Evolutionary conservation across 2,329 filamentous ascomycete genomes (phyloP), one percentile per base, ranked within the genome.

Genomic region (Aureobasidium pullulans): DNA sequence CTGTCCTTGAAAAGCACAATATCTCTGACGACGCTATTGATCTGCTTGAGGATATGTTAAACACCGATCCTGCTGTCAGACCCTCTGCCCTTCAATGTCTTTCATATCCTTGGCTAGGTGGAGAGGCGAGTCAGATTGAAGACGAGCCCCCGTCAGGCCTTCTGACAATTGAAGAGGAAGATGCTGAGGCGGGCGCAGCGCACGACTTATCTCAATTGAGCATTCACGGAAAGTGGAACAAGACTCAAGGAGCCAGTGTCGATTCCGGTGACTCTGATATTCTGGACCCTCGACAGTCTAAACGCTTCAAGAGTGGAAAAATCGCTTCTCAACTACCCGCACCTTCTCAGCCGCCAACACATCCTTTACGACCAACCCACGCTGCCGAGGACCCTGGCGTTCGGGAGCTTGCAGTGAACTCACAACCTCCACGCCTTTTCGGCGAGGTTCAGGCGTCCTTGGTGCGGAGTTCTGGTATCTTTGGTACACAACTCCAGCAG

Each of bases 41-140:
- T 64, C 89, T 96, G 65, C 76, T 97, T 34, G 75, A 77, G 15
- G 77, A 79, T n/a, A 94, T 96, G 83, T 83, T 97, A 4, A 85
- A 90, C 64, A 84, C 84, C n/a, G 84, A 91, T 52, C 90, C 93
- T 1, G 82, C 87, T 59, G 74, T 82, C n/a, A 84, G 93, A 60
- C 89, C 90, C 0, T 89, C 86, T 0, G 85, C 94, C 46, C 71
- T 76, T 5, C 81, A 88, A 53, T 86, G 96, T 57, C 80, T 89
- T 60, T 73, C 75, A 11, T 88, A 94, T 70, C 76, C 81, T 1
- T 97, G 93, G 93, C 78, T 96, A n/a, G 71, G 69, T 28, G 71
- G 77, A n/a, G 72, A 78, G 28, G 68, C 71, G 1, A 77, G 82
- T 19, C 53, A 44, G 4, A 32, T 60, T 10, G 62, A 44, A 47